These are phyloP conservation scores for Leccinum fallax DNA, from an alignment of 1,284 basidiomycete genomes.

Conservation along the genomic window DNA sequence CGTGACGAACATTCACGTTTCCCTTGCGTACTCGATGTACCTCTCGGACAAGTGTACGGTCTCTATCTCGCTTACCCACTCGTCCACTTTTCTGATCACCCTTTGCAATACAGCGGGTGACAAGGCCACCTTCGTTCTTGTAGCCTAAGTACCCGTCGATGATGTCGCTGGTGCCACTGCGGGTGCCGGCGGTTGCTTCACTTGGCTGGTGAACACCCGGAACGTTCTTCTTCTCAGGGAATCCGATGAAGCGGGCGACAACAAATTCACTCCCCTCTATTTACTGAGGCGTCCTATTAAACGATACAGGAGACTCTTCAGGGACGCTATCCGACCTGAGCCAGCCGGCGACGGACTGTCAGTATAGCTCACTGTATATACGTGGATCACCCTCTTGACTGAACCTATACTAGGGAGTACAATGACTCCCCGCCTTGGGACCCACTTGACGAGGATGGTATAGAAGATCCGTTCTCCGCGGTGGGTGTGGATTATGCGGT, in stretches of 20 bases:
- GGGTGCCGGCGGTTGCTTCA: background rate
- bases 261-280: conserved; percentile 26
- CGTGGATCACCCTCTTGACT: background rate
- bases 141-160: conserved; percentile 1
- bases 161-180: conserved; percentile 1
- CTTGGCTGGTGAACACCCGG: conserved; percentile 20
- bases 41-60: conserved; percentile 31
- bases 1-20: conserved; percentile 23
- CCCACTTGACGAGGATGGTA: conserved; percentile 33
- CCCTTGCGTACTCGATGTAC: conserved; percentile 28
- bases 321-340: conserved; percentile 14
- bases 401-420: conserved; percentile 24
- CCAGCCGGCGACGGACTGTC: conserved; percentile 26
- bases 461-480: conserved; percentile 6
- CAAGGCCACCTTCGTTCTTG: conserved; percentile 20
- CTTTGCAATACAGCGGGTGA: conserved; percentile 15
- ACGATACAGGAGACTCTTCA: conserved; percentile 20
- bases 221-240: conserved; percentile 25
- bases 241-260: conserved; percentile 7
- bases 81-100: conserved; percentile 1
- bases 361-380: conserved; percentile 6
- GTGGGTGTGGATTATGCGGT: conserved; percentile 2
- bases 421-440: conserved; percentile 26
- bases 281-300: conserved; percentile 22
- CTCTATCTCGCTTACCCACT: background rate